A percentile compares a stretch with the other conserved stretches of the same genome.
These are phyloP conservation scores for Penicillium expansum DNA, from an alignment of 2,329 filamentous ascomycete species.

Conservation along the genomic window DNA sequence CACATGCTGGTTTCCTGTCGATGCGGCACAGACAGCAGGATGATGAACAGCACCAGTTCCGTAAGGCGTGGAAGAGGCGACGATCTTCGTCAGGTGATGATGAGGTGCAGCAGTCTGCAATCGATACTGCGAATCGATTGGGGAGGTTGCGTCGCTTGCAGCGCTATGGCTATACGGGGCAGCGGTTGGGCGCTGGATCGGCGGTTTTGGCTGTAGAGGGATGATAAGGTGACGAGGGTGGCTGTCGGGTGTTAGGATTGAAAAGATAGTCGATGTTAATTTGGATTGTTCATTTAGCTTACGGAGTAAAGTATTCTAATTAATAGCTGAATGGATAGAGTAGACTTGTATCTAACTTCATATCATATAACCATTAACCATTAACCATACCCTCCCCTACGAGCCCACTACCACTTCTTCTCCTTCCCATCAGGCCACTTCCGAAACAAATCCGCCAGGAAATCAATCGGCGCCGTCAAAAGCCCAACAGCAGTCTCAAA, in stretches of 20 bases:
- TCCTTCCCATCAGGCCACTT: slow-evolving; percentile 49
- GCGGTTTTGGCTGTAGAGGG: slow-evolving; percentile 12
- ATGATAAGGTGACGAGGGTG: background rate
- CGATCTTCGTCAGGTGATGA: slow-evolving; percentile 17
- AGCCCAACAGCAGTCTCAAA: slow-evolving; percentile 58
- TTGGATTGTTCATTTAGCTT: background rate
- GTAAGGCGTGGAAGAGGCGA: slow-evolving; percentile 33
- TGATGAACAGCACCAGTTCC: slow-evolving; percentile 36
- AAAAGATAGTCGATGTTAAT: background rate
- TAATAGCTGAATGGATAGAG: background rate
- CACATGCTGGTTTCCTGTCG: slow-evolving; percentile 32
- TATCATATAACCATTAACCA: too few species aligned
- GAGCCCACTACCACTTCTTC: background rate
- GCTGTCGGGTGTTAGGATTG: background rate
- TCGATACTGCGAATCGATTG: slow-evolving; percentile 4
- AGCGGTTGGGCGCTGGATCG: slow-evolving; percentile 8
- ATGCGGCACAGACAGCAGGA: slow-evolving; percentile 33
- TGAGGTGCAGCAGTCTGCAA: background rate
- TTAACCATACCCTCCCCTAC: too few species aligned
- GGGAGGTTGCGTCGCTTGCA: slow-evolving; percentile 17
- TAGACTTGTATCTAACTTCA: too few species aligned
- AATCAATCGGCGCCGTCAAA: slow-evolving; percentile 57
- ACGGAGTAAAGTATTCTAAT: background rate
- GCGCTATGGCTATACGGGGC: slow-evolving; percentile 10
- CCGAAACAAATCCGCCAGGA: slow-evolving; percentile 54